Evolutionary conservation across 1,139 yeast genomes (phyloP), one percentile per base, ranked within the genome.

Genomic region (Pichia sp.): DNA sequence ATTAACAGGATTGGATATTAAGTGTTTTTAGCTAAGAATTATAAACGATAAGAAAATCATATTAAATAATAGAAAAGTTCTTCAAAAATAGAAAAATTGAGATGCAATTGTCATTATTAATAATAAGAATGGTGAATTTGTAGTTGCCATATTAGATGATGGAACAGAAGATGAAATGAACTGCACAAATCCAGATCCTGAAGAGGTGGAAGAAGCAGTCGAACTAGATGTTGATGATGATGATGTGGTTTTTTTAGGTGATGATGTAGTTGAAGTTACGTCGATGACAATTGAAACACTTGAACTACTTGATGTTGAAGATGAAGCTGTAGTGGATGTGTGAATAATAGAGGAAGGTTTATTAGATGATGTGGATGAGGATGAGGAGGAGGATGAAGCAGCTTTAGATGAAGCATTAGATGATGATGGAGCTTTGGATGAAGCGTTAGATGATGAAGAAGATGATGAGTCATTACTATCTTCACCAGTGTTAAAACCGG

Each of bases 401-500:
- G 18, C 18, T 18, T 18, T 18, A 18, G 18, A 18, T 18, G 18
- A 18, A 18, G 18, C 18, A 18, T 18, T 18, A 18, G 18, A 18
- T 18, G 18, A 18, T 3, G 40, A 34, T 3, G 49, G 34, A 10
- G 42, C 29, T 8, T 44, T 34, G 6, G 47, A 41, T n/a, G 6
- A 3, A 1, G 40, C 27, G 7, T 40, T 35, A 18, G 18, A 18
- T 18, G 18, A 18, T 18, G 18, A 18, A 18, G 18, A 18, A 1
- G 18, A 18, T 18, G 18, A 18, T 18, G 18, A 18, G 18, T 18
- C 18, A 18, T 18, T 18, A 18, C 18, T 18, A 18, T 18, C 18
- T 18, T 18, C 18, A 18, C 54, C 55, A 33, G 52, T 81, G 64
- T 85, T 75, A 49, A 79, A 70, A 18, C 96, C 96, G 37, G 81